Evolutionary conservation across 306 rosid genomes (phyloP).

Genomic region (Hippophae gyantsensis): DNA sequence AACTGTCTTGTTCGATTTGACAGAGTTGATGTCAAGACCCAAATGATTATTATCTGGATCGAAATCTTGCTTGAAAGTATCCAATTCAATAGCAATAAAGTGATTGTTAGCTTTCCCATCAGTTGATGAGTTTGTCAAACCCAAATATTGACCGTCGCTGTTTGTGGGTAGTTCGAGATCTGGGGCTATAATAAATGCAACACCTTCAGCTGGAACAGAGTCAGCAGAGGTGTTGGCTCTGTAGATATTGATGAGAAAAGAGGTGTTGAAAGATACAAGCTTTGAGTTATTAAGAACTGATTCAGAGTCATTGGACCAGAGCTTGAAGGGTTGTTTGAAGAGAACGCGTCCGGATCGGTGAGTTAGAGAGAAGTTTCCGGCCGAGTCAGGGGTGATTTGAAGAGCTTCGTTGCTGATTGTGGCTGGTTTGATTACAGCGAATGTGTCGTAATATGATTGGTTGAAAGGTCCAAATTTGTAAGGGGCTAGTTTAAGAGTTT

Average conservation of each 20-base stretch:
- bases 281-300: not conserved
- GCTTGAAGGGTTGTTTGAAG: conserved; percentile 25
- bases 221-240: conserved; percentile 10
- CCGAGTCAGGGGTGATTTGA: conserved; percentile 59
- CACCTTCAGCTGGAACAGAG: conserved; percentile 45
- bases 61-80: conserved; percentile 41
- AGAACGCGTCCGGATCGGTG: conserved; percentile 45
- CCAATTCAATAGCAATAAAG: conserved; percentile 55
- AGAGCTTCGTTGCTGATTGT: conserved; percentile 37
- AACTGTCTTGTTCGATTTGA: conserved; percentile 26
- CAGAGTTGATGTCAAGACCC: conserved; percentile 52
- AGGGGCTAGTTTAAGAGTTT: too few species aligned
- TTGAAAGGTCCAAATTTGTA: conserved; percentile 35
- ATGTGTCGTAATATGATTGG: not conserved
- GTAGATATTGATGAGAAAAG: conserved; percentile 44
- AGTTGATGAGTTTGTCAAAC: conserved; percentile 55
- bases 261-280: conserved; percentile 50
- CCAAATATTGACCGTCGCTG: conserved; percentile 50
- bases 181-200: conserved; percentile 21
- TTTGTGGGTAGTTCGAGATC: conserved; percentile 12
- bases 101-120: conserved; percentile 45
- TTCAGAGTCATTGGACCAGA: conserved; percentile 27
- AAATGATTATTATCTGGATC: conserved; percentile 32
- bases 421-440: conserved; percentile 18
- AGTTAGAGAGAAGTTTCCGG: conserved; percentile 16